Base-by-base conservation (phyloP, 441 rosid species). In the Pelargonium myrrhifolium region DNA sequence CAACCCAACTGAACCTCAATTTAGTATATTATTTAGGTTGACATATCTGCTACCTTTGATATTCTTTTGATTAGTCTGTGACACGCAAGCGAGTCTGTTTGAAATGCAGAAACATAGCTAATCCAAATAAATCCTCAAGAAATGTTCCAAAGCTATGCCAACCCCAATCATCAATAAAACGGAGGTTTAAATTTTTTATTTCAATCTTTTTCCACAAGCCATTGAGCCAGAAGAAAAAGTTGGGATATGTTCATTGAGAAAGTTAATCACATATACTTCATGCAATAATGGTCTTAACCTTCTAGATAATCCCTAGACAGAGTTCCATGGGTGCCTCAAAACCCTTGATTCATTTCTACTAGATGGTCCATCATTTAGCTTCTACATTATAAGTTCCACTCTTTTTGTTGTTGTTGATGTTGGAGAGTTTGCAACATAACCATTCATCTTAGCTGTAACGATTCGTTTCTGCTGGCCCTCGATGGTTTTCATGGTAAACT, bases 401-500 rank as follows among this genome's bases (percentile, higher is more conserved):
- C 1, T 2, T 24, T 40, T 40, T 8, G 45, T 6, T 10, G 11
- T 40, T 40, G 8, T 40, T 10, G 11, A 4, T 40, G 0, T 10
- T 40, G 45, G 45, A 8, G 11, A 40, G 45, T 40, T 24, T 40
- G 45, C 6, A 40, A 40, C 6, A 40, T 6, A 40, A 40, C 45
- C 9, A 40, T 40, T 40, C 26, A 40, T 4, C 45, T 40, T 40
- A 2, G 9, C 45, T 6, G 45, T 40, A 10, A 40, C 45, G 10
- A 40, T 24, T 40, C 21, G 0, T 49, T 69, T 4, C n/a, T 1
- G 45, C 21, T 14, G 18, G 49, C 21, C 53, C 45, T 24, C 22
- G 53, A 49, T 49, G 15, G 69, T 63, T 18, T 58, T 28, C 62
- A 3, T 66, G 55, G 9, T 31, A 56, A 66, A 71, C 72, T 73